Conservation (phyloP, 495 filamentous ascomycete genomes). For the Aspergillus saccharolyticus region DNA sequence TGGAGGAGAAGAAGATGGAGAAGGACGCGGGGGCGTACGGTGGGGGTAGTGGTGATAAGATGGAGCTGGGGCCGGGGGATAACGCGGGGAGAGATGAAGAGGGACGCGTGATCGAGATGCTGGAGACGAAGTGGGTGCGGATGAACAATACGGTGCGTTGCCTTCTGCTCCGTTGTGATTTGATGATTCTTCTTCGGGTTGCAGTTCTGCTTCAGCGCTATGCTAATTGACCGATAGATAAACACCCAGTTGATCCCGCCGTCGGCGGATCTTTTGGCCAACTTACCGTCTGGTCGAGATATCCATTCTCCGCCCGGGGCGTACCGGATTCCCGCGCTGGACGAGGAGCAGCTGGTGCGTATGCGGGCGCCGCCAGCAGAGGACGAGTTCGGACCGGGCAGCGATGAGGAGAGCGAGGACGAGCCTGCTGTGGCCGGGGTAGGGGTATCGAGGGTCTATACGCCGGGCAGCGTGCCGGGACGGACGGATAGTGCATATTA, state of each 20-base stretch:
- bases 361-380: constrained; percentile 43
- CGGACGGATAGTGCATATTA: constrained; percentile 42
- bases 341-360: constrained; percentile 48
- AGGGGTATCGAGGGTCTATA: constrained; percentile 25
- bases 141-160: constrained; percentile 82
- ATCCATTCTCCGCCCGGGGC: constrained; percentile 60
- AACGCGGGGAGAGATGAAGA: constrained; percentile 85
- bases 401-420: constrained; percentile 44
- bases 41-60: constrained; percentile 46
- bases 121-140: constrained; percentile 85
- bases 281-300: constrained; percentile 82
- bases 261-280: constrained; percentile 60
- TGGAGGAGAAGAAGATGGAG: constrained; percentile 55
- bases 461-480: constrained; percentile 41
- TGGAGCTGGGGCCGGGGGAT: constrained; percentile 63
- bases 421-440: constrained; percentile 45
- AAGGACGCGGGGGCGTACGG: constrained; percentile 59
- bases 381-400: constrained; percentile 26
- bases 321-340: constrained; percentile 55
- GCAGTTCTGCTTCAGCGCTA: too few relatives aligned
- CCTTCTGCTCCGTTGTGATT: neutral
- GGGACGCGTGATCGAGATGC: constrained; percentile 74
- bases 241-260: constrained; percentile 74
- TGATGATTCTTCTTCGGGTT: too few relatives aligned
- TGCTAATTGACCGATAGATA: too few relatives aligned